Evolutionary conservation across 306 rosid species (phyloP), one percentile per base, ranked within the genome.

Genomic region (Cotoneaster glaucophyllus): DNA sequence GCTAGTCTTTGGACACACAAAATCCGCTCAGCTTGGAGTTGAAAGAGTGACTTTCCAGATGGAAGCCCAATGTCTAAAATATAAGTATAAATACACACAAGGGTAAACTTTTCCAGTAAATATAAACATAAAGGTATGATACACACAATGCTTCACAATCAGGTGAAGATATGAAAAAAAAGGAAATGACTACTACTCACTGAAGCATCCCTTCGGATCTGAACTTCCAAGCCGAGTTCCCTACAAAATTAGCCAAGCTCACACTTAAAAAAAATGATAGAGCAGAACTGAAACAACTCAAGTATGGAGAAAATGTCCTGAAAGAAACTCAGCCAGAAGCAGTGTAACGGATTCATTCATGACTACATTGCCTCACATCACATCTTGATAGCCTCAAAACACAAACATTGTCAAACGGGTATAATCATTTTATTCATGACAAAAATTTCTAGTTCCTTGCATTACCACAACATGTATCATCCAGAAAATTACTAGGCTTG

Each of bases 161-260:
- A 75, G 62, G 74, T 56, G 26, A 64, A 43, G 41, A 8, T 15
- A 41, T 2, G 6, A 48, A 58, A 18, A 29, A 12, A 37, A 37
- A 37, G 41, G 9, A 37, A 37, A 37, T 37, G 37, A 70, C 66
- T 75, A 67, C 29, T 72, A 91, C 98, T 90, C 84, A 93, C 98
- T 90, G 92, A 95, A 88, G 85, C 99, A 95, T 77, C 99, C 99
- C 74, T 95, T 95, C 64, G 99, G 99, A 75, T 95, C 99, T 76
- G 99, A 90, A 86, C 99, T 95, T 68, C 99, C 99, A 34, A 95
- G 98, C 73, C 99, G 87, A 70, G 99, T 95, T 80, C 99, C 99
- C 96, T 95, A 93, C 87, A 87, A 74, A 76, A 77, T 22, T 28
- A 68, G 72, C 45, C 53, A 77, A 70, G 26, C 63, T n/a, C 62